These are phyloP conservation scores for Suhomyces maxii DNA, from an alignment of 1,139 yeast genomes.

Conservation along the genomic window DNA sequence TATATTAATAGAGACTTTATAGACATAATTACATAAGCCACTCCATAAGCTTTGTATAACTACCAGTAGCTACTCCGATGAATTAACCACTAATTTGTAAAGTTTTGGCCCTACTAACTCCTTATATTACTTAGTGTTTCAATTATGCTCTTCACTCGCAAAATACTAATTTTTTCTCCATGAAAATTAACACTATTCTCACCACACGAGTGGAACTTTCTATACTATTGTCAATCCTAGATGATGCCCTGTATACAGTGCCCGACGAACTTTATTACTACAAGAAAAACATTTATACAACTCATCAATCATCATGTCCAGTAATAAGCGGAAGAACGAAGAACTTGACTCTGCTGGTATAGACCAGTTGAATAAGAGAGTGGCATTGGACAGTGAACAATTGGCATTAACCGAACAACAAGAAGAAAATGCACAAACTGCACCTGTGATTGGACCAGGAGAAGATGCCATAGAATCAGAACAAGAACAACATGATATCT, in stretches of 20 bases:
- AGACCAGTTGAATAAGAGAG: conserved; percentile 54
- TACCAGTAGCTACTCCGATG: too few species aligned
- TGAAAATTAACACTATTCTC: too few species aligned
- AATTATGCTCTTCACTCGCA: too few species aligned
- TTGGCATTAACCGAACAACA: conserved; percentile 31
- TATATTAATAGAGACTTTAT: neutral
- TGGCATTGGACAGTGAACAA: conserved; percentile 66
- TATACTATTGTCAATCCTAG: too few species aligned
- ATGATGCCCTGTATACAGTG: neutral
- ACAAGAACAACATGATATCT: neutral
- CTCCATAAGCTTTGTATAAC: too few species aligned
- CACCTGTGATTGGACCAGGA: conserved; percentile 32
- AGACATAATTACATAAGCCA: too few species aligned
- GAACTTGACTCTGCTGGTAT: conserved; percentile 29
- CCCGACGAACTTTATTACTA: conserved; percentile 6
- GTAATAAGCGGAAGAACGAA: conserved; percentile 67
- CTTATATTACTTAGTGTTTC: too few species aligned
- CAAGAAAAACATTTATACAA: neutral
- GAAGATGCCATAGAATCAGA: conserved; percentile 12
- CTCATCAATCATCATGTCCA: conserved; percentile 18
- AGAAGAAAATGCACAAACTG: conserved; percentile 45
- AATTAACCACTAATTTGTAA: too few species aligned
- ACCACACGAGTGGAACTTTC: too few species aligned
- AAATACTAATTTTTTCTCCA: too few species aligned
- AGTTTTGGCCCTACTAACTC: too few species aligned